phyloP scores from a whole-genome alignment of 1,139 yeast genomes.

The Taphrina sp. region DNA sequence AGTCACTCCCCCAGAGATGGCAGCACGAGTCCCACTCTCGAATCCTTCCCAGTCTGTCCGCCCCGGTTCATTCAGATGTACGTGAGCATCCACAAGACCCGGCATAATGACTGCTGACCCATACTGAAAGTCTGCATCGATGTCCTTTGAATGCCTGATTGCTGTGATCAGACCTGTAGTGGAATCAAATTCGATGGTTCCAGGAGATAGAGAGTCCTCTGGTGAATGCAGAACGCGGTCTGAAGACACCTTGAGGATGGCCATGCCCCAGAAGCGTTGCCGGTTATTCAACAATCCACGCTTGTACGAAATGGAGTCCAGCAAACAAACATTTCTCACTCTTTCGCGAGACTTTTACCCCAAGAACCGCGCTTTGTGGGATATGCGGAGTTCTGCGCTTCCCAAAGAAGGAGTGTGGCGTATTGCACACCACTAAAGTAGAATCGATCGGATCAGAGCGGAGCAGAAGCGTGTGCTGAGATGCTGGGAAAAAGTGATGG shows the following conservation, averaged over 20 bases:
- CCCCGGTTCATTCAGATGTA: slow-evolving; percentile 91
- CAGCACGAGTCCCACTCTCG: slow-evolving; percentile 86
- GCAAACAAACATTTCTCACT: too few species aligned
- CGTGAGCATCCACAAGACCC: slow-evolving; percentile 90
- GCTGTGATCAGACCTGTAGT: slow-evolving; percentile 15
- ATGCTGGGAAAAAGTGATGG: too few species aligned
- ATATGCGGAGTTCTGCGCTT: too few species aligned
- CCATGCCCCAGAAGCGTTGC: slow-evolving; percentile 1
- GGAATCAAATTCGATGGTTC: slow-evolving; percentile 10
- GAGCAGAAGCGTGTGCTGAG: too few species aligned
- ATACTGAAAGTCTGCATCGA: slow-evolving; percentile 6
- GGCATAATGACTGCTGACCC: slow-evolving; percentile 56
- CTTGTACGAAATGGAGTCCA: too few species aligned
- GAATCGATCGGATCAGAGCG: too few species aligned
- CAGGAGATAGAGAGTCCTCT: slow-evolving; percentile 11
- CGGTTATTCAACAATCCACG: too few species aligned
- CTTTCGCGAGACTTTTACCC: too few species aligned
- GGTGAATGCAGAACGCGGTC: slow-evolving; percentile 11
- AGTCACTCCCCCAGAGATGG: slow-evolving; percentile 93
- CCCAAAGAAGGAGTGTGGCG: too few species aligned
- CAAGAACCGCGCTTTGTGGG: too few species aligned
- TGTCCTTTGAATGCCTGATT: slow-evolving; percentile 1
- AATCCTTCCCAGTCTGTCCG: slow-evolving; percentile 96
- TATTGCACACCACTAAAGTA: too few species aligned
- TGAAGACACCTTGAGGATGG: too few species aligned